Evolutionary conservation across 768 basidiomycete species (phyloP), one percentile per base, ranked within the genome.

Genomic region (Boletales sp.): DNA sequence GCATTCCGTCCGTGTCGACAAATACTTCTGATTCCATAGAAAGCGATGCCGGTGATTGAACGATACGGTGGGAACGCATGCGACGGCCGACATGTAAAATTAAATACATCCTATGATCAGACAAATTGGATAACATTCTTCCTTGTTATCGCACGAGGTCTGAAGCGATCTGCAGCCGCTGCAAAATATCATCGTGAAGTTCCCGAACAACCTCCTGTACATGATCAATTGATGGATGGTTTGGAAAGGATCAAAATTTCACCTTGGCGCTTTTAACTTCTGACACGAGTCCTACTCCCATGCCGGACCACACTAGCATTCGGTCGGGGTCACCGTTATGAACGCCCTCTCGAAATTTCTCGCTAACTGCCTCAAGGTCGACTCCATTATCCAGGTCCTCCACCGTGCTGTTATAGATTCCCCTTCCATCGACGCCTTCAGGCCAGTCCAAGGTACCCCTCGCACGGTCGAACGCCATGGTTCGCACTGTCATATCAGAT

Each of bases 251-350:
- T 39, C 34, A 47, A 31, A 49, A 24, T 59, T 72, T 44, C 30
- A 77, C 76, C 64, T 65, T 65, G 13, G 72, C 74, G 4, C 65
- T 54, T 47, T 68, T 69, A 54, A 76, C 70, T 42, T 71, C 67
- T 18, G 72, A 70, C 68, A 87, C 77, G 43, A 81, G 69, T 12
- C 77, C 82, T 24, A 87, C 78, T 14, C 84, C 80, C 36, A 78
- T 74, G 38, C 87, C 87, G 13, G 84, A 79, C 87, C 87, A 90
- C 12, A 82, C 75, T 3, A 85, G 66, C 51, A 81, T 74, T 38
- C 81, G 71, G 48, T 74, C 70, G 10, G 70, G 62, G 54, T 89
- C 79, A 37, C 68, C 71, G 19, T 65, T 66, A 53, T 67, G 69
- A 8, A 68, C 62, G 6, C 74, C 83, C 47, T 76, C 72, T n/a